Evolutionary conservation across 2,329 filamentous ascomycete species (phyloP).

Genomic region (Fusarium domesticum): DNA sequence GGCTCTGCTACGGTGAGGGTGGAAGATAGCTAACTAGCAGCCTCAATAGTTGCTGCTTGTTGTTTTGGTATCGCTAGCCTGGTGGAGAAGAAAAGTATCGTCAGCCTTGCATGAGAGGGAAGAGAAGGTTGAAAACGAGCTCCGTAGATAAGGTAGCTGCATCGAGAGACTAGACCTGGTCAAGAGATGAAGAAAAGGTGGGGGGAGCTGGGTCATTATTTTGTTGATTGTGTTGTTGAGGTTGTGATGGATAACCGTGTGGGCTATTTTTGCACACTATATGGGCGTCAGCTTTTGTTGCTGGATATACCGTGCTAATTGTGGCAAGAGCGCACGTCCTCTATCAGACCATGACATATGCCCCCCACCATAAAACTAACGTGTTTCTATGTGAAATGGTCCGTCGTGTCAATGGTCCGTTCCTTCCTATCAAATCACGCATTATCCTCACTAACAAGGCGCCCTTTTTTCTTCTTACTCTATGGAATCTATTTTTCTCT

Average conservation of each 20-base stretch:
- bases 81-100: conserved; percentile 13
- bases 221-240: background rate
- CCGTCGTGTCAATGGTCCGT: conserved; percentile 10
- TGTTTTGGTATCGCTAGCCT: conserved; percentile 20
- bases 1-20: background rate
- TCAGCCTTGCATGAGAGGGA: background rate
- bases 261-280: too few species aligned
- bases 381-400: conserved; percentile 26
- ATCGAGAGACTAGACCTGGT: background rate
- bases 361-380: conserved; percentile 26
- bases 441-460: conserved; percentile 24
- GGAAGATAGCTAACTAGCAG: too few species aligned
- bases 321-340: background rate
- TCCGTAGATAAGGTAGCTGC: too few species aligned
- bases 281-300: too few species aligned
- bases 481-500: conserved; percentile 8
- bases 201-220: background rate
- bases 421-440: conserved; percentile 31
- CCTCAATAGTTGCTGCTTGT: too few species aligned
- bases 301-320: conserved; percentile 16
- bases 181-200: background rate
- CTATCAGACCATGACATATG: conserved; percentile 26
- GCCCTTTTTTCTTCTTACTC: conserved; percentile 20
- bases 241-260: background rate
- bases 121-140: too few species aligned